phyloP scores from a whole-genome alignment of 2,329 filamentous ascomycete species.

The Fusarium protoensiforme region DNA sequence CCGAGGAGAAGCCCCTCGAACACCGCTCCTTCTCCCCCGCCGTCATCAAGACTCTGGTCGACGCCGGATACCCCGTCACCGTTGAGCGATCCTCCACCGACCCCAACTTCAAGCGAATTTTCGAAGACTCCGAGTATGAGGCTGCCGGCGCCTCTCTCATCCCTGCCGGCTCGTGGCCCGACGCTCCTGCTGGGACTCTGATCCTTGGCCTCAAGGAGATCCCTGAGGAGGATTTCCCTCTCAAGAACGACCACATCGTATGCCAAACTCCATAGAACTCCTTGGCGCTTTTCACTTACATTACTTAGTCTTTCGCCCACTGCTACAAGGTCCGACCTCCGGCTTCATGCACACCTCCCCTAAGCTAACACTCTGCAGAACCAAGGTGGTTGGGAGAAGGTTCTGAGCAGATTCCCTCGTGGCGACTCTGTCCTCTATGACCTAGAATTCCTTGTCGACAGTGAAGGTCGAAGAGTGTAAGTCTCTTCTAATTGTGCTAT shows the following conservation, averaged over 20 bases:
- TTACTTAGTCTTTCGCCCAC: constrained; percentile 69
- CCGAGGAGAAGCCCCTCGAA: constrained; percentile 67
- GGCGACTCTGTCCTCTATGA: constrained; percentile 75
- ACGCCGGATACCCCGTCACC: constrained; percentile 75
- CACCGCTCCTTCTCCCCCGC: constrained; percentile 52
- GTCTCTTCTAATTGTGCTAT: neutral
- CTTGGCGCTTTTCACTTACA: neutral
- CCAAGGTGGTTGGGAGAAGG: constrained; percentile 81
- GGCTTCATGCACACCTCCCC: constrained; percentile 44
- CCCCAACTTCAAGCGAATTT: constrained; percentile 72
- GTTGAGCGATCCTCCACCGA: constrained; percentile 66
- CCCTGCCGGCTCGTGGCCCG: constrained; percentile 73
- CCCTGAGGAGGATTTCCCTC: constrained; percentile 73
- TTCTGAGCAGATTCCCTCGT: constrained; percentile 81
- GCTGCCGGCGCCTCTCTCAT: constrained; percentile 73
- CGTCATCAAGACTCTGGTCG: constrained; percentile 65
- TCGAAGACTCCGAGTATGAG: constrained; percentile 70
- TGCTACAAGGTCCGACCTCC: constrained; percentile 67
- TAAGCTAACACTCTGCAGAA: constrained; percentile 76
- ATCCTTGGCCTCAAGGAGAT: constrained; percentile 84
- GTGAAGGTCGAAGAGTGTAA: constrained; percentile 24
- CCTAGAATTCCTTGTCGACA: constrained; percentile 85
- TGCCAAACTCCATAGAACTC: neutral
- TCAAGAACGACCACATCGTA: constrained; percentile 43
- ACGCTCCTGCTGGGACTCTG: constrained; percentile 75